Conservation (phyloP, 441 rosid species). For the Biscutella auriculata region DNA sequence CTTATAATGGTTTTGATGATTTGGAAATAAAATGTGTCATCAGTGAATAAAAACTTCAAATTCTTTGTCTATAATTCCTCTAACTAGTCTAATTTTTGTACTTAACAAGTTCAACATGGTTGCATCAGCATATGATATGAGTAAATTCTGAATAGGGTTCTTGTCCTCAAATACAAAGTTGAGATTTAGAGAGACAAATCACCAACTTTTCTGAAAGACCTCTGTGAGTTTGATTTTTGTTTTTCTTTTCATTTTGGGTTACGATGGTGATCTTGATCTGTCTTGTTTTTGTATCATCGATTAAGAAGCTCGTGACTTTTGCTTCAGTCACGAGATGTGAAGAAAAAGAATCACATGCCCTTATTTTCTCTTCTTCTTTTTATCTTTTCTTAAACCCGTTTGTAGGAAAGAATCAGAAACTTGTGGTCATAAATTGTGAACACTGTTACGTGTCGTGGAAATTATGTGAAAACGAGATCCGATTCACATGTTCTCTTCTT, state of each 20-base stretch:
- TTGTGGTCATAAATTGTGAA: slow-evolving; percentile 12
- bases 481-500: slow-evolving; percentile 13
- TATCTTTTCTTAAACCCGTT: too few relatives aligned
- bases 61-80: too few relatives aligned
- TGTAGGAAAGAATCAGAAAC: slow-evolving; percentile 12
- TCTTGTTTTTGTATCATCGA: neutral
- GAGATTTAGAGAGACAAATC: neutral
- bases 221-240: too few relatives aligned
- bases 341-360: neutral
- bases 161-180: slow-evolving; percentile 13
- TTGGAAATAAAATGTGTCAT: slow-evolving; percentile 5
- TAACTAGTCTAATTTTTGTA: neutral
- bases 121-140: slow-evolving; percentile 6
- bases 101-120: slow-evolving; percentile 5
- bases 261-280: slow-evolving; percentile 6
- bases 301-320: neutral
- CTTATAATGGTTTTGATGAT: neutral
- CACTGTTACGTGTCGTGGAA: slow-evolving; percentile 20
- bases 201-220: neutral
- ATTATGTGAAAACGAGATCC: neutral
- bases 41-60: too few relatives aligned
- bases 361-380: too few relatives aligned
- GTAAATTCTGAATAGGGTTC: slow-evolving; percentile 8
- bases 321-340: slow-evolving; percentile 16
- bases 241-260: too few relatives aligned